Percentiles rank a stretch among this genome's conserved stretches.
phyloP scores from a whole-genome alignment of 2,329 filamentous ascomycete species.

The Metarhizium brunneum region DNA sequence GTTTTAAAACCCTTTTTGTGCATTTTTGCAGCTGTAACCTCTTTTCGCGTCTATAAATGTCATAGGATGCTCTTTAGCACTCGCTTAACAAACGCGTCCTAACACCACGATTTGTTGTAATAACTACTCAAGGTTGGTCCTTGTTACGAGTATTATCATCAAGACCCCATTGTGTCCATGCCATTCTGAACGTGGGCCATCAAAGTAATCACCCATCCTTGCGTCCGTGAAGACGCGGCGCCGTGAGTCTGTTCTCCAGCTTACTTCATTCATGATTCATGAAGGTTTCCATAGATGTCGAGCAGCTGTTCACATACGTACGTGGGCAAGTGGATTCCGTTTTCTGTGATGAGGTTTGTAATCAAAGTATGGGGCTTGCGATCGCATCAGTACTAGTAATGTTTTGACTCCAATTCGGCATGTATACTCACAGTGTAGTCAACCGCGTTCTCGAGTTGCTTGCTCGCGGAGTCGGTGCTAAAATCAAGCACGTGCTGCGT shows the following conservation, averaged over 20 bases:
- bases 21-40: not conserved
- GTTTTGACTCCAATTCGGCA: too few relatives aligned
- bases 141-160: not conserved
- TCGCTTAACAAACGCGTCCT: not conserved
- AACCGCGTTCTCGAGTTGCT: conserved; percentile 47
- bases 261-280: conserved; percentile 23
- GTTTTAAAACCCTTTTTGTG: not conserved
- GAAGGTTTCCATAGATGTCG: conserved; percentile 44
- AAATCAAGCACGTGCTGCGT: conserved; percentile 71
- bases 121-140: too few relatives aligned
- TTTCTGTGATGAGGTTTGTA: conserved; percentile 67
- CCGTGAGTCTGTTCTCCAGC: not conserved
- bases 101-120: not conserved
- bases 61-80: not conserved
- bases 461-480: conserved; percentile 38
- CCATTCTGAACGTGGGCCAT: not conserved
- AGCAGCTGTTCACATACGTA: conserved; percentile 64
- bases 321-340: conserved; percentile 59
- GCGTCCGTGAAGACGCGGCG: not conserved
- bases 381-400: too few relatives aligned
- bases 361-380: conserved; percentile 56
- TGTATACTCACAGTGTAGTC: conserved; percentile 55
- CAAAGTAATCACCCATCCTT: not conserved
- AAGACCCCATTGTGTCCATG: not conserved
- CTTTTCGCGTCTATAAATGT: not conserved